Evolutionary conservation across 129 eudicot genomes (phyloP).

Genomic region (Ambrosia artemisiifolia): DNA sequence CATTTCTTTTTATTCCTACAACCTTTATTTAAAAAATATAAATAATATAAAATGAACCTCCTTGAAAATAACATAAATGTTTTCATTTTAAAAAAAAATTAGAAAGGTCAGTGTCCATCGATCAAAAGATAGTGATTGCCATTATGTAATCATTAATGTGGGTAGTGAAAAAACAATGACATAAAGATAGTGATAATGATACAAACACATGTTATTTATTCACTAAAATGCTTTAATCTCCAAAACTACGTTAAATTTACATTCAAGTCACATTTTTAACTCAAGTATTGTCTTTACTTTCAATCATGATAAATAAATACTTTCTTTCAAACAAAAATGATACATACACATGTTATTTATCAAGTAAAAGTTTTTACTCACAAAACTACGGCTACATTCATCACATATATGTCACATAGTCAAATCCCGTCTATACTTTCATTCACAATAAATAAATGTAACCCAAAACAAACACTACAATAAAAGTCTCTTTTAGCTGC

Average conservation of each 20-base stretch:
- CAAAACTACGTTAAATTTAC: background rate
- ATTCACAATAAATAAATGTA: background rate
- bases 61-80: background rate
- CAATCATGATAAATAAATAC: background rate
- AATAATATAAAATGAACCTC: background rate
- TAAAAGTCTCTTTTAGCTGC: no score
- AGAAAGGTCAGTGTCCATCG: background rate
- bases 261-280: background rate
- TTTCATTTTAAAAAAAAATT: background rate
- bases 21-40: conserved; percentile 34
- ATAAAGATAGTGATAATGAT: background rate
- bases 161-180: conserved; percentile 7
- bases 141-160: conserved; percentile 34
- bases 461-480: background rate
- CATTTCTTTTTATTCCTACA: conserved; percentile 84
- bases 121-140: conserved; percentile 20
- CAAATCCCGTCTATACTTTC: background rate
- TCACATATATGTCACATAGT: no score
- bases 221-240: background rate
- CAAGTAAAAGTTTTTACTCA: no score
- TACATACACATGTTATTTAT: no score
- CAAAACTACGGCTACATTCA: no score
- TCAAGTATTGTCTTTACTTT: background rate
- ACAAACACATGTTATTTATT: background rate
- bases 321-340: no score